Percentiles rank a stretch among this genome's conserved stretches.
phyloP scores from a whole-genome alignment of 176 grass and related monocot genomes.

The Melocanna baccifera region DNA sequence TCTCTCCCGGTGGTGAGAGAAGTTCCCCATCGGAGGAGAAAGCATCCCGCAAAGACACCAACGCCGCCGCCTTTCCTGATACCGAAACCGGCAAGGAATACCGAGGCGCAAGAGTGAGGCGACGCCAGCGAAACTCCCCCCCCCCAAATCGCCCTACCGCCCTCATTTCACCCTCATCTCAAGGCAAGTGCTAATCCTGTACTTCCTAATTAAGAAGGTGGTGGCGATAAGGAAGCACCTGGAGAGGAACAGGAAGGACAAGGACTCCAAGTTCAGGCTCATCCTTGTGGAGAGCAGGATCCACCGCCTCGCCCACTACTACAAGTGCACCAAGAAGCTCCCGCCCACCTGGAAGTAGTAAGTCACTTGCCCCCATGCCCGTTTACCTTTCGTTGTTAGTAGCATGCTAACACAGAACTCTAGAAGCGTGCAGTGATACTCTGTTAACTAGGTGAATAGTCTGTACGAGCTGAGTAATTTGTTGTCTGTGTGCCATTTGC shows the following conservation, averaged over 20 bases:
- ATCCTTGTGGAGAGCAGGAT: slow-evolving; percentile 96
- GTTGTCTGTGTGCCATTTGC: not conserved
- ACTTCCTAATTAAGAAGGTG: slow-evolving; percentile 90
- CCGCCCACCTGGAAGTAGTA: slow-evolving; percentile 92
- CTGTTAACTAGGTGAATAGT: not conserved
- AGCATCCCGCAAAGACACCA: no score
- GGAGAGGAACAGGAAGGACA: slow-evolving; percentile 97
- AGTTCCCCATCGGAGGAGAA: no score
- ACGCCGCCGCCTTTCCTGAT: no score
- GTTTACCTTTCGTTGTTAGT: no score
- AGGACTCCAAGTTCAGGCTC: slow-evolving; percentile 87
- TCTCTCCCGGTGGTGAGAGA: no score
- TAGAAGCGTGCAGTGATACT: not conserved
- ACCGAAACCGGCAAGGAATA: no score
- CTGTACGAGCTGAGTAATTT: not conserved
- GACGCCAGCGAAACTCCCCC: no score
- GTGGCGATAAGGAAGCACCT: slow-evolving; percentile 92
- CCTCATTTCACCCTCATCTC: no score
- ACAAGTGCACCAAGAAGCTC: slow-evolving; percentile 97
- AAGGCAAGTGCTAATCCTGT: no score
- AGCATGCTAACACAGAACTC: not conserved
- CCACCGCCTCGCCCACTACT: slow-evolving; percentile 93
- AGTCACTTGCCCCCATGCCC: not conserved
- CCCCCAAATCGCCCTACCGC: no score
- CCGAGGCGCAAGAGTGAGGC: no score